Percentiles rank a stretch among this genome's conserved stretches.
Evolutionary conservation across 169 alveolate species (phyloP).

Genomic region (Cryptosporidium sp.): DNA sequence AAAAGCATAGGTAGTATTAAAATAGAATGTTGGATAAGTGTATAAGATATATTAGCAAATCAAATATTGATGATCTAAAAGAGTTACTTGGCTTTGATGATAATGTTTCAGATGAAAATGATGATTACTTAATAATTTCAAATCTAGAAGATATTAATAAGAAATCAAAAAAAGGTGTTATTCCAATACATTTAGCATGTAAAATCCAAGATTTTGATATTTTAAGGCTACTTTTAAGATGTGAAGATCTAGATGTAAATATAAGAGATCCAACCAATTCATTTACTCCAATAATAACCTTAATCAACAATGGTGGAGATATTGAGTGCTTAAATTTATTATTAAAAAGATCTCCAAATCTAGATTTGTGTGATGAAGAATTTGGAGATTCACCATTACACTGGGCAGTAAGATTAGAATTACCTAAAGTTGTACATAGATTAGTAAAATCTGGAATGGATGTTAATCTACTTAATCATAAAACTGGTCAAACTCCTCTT

Average conservation of each 20-base stretch:
- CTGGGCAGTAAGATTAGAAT: constrained; percentile 56
- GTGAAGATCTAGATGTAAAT: constrained; percentile 44
- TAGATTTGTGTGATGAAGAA: constrained; percentile 38
- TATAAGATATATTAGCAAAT: constrained; percentile 29
- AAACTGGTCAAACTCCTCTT: constrained; percentile 43
- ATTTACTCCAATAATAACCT: constrained; percentile 64
- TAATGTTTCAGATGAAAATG: not conserved
- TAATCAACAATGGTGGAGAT: constrained; percentile 60
- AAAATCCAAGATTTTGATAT: constrained; percentile 44
- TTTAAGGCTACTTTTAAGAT: constrained; percentile 17
- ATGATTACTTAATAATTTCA: not conserved
- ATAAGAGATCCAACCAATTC: constrained; percentile 44
- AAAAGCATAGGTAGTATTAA: not conserved
- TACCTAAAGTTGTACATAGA: constrained; percentile 57
- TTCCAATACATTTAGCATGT: constrained; percentile 59
- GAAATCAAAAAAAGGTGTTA: constrained; percentile 21
- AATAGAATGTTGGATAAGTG: constrained; percentile 60
- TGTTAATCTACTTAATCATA: constrained; percentile 10
- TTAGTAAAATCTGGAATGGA: constrained; percentile 48
- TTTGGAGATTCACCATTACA: constrained; percentile 70
- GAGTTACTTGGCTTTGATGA: constrained; percentile 27
- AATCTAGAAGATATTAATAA: constrained; percentile 8
- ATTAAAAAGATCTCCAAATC: constrained; percentile 60
- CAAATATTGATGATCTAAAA: constrained; percentile 19
- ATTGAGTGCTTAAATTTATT: constrained; percentile 56